These are phyloP conservation scores for Trypanosoma theileri DNA, from an alignment of 208 protist genomes.

Conservation along the genomic window DNA sequence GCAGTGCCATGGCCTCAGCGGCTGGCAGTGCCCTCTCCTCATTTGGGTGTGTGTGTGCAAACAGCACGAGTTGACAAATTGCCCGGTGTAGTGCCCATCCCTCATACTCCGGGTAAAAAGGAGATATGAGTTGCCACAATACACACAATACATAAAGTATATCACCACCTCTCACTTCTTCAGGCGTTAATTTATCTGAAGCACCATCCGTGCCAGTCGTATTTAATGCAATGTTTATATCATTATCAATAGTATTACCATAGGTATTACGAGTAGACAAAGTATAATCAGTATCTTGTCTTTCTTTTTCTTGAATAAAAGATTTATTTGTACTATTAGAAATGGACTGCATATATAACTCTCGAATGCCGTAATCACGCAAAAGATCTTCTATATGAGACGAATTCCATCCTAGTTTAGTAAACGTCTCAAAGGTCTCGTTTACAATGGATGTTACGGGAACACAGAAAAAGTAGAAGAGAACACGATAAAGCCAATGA, in stretches of 20 bases:
- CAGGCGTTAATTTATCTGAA: not conserved
- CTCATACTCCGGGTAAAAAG: conserved; percentile 78
- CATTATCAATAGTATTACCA: not conserved
- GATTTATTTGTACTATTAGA: not conserved
- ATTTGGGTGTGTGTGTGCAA: conserved; percentile 25
- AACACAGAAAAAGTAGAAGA: conserved; percentile 71
- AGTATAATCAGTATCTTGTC: no score
- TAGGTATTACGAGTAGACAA: not conserved
- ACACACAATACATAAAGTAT: conserved; percentile 44
- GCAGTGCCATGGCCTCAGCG: conserved; percentile 42
- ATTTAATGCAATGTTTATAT: not conserved
- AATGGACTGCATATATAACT: not conserved
- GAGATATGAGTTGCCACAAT: conserved; percentile 54
- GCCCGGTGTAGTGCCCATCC: conserved; percentile 78
- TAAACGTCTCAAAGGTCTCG: conserved; percentile 15
- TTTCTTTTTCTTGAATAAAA: not conserved
- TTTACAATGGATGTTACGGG: conserved; percentile 38
- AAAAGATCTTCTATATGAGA: conserved; percentile 15
- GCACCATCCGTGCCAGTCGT: not conserved
- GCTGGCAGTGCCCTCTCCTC: conserved; percentile 24
- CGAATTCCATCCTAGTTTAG: conserved; percentile 12
- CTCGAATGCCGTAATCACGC: conserved; percentile 6
- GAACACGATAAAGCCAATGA: conserved; percentile 73
- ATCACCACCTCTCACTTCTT: conserved; percentile 37
- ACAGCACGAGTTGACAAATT: conserved; percentile 62